phyloP scores from a whole-genome alignment of 257 asterid genomes.

The Scutellaria galericulata region DNA sequence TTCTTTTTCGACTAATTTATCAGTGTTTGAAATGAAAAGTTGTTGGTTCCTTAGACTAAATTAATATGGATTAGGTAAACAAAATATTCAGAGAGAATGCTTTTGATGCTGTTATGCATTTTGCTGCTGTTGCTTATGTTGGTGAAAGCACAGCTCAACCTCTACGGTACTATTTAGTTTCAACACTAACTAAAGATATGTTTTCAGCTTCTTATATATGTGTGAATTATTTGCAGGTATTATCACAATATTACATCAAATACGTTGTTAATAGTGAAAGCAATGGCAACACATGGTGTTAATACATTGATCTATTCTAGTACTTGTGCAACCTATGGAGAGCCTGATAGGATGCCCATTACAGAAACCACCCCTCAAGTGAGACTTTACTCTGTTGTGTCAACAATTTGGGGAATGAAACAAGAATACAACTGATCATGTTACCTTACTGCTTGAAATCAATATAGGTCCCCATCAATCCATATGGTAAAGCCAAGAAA shows the following conservation, averaged over 20 bases:
- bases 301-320: conserved; percentile 82
- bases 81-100: conserved; percentile 68
- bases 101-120: conserved; percentile 86
- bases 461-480: conserved; percentile 70
- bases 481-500: conserved; percentile 94
- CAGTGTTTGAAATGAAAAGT: background rate
- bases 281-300: conserved; percentile 74
- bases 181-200: background rate
- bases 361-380: conserved; percentile 84
- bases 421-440: no score
- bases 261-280: conserved; percentile 63
- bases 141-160: conserved; percentile 89
- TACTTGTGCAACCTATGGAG: conserved; percentile 90
- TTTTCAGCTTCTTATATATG: background rate
- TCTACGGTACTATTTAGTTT: conserved; percentile 46
- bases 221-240: conserved; percentile 49
- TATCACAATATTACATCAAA: conserved; percentile 85
- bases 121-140: conserved; percentile 92
- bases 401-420: no score
- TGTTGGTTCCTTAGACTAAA: conserved; percentile 32
- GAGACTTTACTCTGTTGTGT: conserved; percentile 22
- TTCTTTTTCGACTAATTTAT: background rate
- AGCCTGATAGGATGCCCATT: conserved; percentile 87
- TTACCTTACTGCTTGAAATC: no score
- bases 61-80: conserved; percentile 46